Evolutionary conservation across 371 early-diverging fungal genomes (phyloP).

Genomic region (Apophysomyces elegans): DNA sequence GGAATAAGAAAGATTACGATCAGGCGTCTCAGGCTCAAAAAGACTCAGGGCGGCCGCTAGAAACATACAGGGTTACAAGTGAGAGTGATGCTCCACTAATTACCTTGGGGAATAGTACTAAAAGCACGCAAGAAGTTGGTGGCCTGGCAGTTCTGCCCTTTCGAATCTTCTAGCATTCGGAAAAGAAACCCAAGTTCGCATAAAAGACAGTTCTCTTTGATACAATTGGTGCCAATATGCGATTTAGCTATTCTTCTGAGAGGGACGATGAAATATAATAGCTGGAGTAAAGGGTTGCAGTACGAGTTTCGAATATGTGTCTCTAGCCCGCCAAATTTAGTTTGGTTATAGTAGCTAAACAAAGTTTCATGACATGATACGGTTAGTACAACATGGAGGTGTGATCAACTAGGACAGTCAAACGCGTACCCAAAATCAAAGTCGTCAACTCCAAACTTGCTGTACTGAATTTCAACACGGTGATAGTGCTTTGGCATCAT

Average conservation of each 20-base stretch:
- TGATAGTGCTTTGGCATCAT: slow-evolving; percentile 73
- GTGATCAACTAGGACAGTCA: background rate
- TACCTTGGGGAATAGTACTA: slow-evolving; percentile 83
- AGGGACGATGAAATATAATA: slow-evolving; percentile 72
- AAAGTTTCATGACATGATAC: background rate
- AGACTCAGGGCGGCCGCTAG: slow-evolving; percentile 79
- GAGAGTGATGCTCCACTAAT: background rate
- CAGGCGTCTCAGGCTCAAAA: slow-evolving; percentile 80
- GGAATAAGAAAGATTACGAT: slow-evolving; percentile 64
- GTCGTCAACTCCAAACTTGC: slow-evolving; percentile 94
- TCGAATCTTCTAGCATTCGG: slow-evolving; percentile 86
- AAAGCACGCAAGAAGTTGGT: slow-evolving; percentile 87
- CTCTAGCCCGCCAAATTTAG: slow-evolving; percentile 86
- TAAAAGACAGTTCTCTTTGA: slow-evolving; percentile 76
- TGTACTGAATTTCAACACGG: slow-evolving; percentile 83
- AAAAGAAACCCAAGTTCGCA: slow-evolving; percentile 95
- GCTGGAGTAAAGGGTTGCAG: slow-evolving; percentile 88
- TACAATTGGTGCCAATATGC: slow-evolving; percentile 75
- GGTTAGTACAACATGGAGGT: background rate
- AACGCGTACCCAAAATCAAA: slow-evolving; percentile 86
- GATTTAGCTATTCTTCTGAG: slow-evolving; percentile 71
- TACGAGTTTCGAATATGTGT: slow-evolving; percentile 90
- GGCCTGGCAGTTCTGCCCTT: slow-evolving; percentile 94
- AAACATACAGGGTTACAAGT: slow-evolving; percentile 6
- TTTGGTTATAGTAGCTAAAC: slow-evolving; percentile 80